Evolutionary conservation across 2,329 filamentous ascomycete genomes (phyloP), one percentile per base, ranked within the genome.

Genomic region (Claviceps fusiformis): DNA sequence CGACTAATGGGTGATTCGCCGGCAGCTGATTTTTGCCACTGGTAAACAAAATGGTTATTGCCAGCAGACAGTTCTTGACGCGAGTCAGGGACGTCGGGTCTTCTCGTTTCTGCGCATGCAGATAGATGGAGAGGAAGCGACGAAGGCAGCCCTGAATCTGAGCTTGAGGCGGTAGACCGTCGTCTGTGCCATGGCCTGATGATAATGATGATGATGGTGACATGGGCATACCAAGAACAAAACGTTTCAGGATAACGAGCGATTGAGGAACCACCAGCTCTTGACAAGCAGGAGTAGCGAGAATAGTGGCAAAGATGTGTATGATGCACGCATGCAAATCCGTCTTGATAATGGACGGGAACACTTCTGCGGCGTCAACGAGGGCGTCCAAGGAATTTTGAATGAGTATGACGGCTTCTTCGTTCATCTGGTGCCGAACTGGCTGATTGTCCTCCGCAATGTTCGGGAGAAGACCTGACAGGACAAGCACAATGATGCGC

Each of bases 321-420:
- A 98, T 81, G 61, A 97, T 95, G 65, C 92, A 97, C 44, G 93
- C 92, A 65, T 97, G 90, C 7, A 98, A 78, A 67, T 98, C 93
- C 10, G 90, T 92, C 66, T 93, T 93, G 74, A 98, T 98, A 63
- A 98, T 91, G 2, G 88, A 83, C 0, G 95, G 95, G 71, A 98
- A 98, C 17, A 97, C 90, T 58, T 95, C 89, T 7, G 93, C 91
- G 1, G 93, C 91, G 65, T 97, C 89, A 3, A 97, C 93, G 1
- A 98, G 80, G 1, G 93, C 89, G 57, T 91, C 87, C 1, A 98
- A 77, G 0, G 89, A 85, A 2, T 87, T 83, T 29, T 84, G 83
- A 52, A 96, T 82, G 3, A 98, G 80, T 2, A 85, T 75, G 19
- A 95, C 80, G 1, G 89, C 87, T 68, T 97, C 92, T 62, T 96